Base-by-base conservation (phyloP, 306 rosid genomes). In the Quercus aquifolioides region DNA sequence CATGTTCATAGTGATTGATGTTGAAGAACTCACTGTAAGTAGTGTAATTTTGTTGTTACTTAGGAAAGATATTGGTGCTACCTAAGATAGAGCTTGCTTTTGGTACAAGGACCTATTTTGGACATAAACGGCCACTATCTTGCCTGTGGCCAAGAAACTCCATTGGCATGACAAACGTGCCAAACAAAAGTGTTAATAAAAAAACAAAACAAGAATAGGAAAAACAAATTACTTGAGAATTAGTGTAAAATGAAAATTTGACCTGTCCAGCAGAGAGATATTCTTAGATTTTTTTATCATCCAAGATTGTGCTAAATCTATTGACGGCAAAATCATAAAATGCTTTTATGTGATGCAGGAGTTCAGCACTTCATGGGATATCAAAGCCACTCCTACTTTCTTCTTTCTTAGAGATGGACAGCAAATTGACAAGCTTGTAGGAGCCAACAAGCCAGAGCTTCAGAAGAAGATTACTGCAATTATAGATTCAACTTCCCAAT, bases 371-470 rank as follows among this genome's bases (percentile, higher is more conserved):
- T 83, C 97, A 14, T 96, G 96, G 99, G 99, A 96, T 77, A 93
- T 96, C 70, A 96, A 96, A 83, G 99, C 98, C 75, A 96, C 99
- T 65, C 99, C 99, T 1, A 96, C 99, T 18, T 96, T 96, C 88
- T 96, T 96, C 90, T 91, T 96, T 87, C 93, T 96, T 14, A 86
- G 81, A 86, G 91, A 91, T 67, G 98, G 98, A 6, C 74, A 93
- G 84, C 90, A 96, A 83, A 5, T 96, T 38, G 99, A 93, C 87
- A 96, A 96, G 87, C 99, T 96, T 33, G 99, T 96, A 0, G 99
- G 99, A 73, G 99, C 99, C 64, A 96, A 96, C 91, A 96, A 84
- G 86, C 90, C 94, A 3, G 99, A 93, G 91, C 87, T 96, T 79
- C 88, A 85, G 89, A 88, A 87, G 88, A 96, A 90, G 86, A 69